phyloP scores from a whole-genome alignment of 352 stramenopile species.

The Pelagophyceae sp. region DNA sequence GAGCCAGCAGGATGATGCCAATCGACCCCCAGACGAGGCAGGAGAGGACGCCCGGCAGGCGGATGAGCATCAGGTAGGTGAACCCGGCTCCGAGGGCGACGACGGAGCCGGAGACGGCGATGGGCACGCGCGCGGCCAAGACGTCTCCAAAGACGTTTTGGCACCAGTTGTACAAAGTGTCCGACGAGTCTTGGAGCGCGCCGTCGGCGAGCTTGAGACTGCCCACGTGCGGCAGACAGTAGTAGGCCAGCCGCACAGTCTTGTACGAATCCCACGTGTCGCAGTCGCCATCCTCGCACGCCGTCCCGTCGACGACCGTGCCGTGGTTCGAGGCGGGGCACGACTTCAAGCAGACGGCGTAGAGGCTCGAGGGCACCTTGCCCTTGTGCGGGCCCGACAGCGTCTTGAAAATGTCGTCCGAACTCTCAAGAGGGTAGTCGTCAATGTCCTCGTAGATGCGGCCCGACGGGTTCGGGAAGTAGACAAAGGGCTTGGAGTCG shows the following conservation, averaged over 20 bases:
- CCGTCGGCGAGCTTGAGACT: background rate
- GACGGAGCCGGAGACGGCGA: background rate
- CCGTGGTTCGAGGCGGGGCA: background rate
- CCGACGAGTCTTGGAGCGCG: background rate
- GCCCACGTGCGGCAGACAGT: background rate
- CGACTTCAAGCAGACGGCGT: background rate
- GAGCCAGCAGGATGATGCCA: slow-evolving; percentile 2
- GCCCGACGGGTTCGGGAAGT: slow-evolving; percentile 10
- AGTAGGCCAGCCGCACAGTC: background rate
- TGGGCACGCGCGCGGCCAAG: background rate
- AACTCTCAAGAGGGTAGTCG: background rate
- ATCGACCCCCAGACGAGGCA: slow-evolving; percentile 59
- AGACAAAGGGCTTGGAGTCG: background rate
- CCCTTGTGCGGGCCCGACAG: background rate
- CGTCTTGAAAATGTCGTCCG: background rate
- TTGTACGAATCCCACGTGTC: slow-evolving; percentile 9
- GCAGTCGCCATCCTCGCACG: slow-evolving; percentile 2
- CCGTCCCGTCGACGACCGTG: background rate
- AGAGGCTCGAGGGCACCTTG: background rate
- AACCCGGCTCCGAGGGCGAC: slow-evolving; percentile 42
- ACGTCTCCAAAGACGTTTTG: background rate
- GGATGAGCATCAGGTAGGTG: slow-evolving; percentile 54
- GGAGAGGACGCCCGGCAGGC: slow-evolving; percentile 52
- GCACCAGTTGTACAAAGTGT: background rate
- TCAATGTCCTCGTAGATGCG: background rate